Conservation (phyloP, 2,329 filamentous ascomycete species). For the Stylonectria norvegica region DNA sequence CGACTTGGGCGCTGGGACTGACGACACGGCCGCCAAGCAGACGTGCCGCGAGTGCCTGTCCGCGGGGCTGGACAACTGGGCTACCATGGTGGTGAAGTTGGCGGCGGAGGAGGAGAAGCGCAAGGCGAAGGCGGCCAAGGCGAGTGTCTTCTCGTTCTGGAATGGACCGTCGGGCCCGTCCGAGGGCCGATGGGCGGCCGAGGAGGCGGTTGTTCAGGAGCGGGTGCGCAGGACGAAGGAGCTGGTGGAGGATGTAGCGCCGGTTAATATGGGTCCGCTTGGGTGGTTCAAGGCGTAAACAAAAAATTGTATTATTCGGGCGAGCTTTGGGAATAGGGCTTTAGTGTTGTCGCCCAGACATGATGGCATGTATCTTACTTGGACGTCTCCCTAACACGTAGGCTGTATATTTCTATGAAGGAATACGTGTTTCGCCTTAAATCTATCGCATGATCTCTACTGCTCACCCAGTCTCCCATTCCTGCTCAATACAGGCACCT, state of each 20-base stretch:
- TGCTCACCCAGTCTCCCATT: slow-evolving; percentile 2
- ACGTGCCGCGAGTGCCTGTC: slow-evolving; percentile 75
- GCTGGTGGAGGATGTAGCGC: slow-evolving; percentile 47
- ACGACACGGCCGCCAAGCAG: slow-evolving; percentile 35
- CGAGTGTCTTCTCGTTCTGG: slow-evolving; percentile 37
- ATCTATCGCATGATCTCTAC: too few species aligned
- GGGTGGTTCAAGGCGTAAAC: slow-evolving; percentile 41
- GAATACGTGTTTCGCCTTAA: background rate
- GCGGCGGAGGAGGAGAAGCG: slow-evolving; percentile 48
- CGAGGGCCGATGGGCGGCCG: slow-evolving; percentile 51
- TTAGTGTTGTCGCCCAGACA: background rate
- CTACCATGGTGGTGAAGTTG: slow-evolving; percentile 69
- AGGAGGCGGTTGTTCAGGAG: slow-evolving; percentile 53
- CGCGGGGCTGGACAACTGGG: slow-evolving; percentile 78
- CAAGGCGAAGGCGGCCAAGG: slow-evolving; percentile 32
- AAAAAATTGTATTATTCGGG: slow-evolving; percentile 2
- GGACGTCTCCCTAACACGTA: slow-evolving; percentile 7
- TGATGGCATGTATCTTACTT: slow-evolving; percentile 15
- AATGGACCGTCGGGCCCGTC: slow-evolving; percentile 32
- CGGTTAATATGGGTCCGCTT: slow-evolving; percentile 32
- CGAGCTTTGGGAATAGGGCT: slow-evolving; percentile 3
- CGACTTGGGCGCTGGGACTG: slow-evolving; percentile 31
- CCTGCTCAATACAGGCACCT: background rate
- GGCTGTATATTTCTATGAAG: slow-evolving; percentile 1
- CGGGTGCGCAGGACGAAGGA: slow-evolving; percentile 49